Evolutionary conservation across 2,329 filamentous ascomycete species (phyloP).

Genomic region (Pezicula carpinea): DNA sequence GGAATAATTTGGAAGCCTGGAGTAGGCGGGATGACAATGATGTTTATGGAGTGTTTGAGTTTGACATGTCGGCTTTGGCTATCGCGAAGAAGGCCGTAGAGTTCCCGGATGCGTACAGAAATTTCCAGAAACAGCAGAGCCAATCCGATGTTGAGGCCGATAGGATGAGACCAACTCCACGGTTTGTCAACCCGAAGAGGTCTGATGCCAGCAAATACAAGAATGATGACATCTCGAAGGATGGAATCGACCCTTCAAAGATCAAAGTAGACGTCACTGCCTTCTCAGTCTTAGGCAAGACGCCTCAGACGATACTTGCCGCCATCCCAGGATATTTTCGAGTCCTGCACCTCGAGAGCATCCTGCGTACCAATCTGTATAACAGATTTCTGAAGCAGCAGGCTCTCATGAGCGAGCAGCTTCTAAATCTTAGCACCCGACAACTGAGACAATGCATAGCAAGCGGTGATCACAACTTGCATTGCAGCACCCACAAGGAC

Average conservation of each 20-base stretch:
- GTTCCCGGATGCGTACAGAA: conserved; percentile 11
- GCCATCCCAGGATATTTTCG: conserved; percentile 28
- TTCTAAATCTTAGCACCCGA: conserved; percentile 15
- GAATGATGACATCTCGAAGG: conserved; percentile 3
- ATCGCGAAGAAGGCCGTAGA: conserved; percentile 8
- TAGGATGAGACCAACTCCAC: neutral
- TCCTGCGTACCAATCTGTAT: conserved; percentile 31
- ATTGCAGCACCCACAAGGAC: conserved; percentile 18
- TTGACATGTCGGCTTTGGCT: conserved; percentile 10
- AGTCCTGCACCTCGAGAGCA: conserved; percentile 35
- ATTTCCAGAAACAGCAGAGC: neutral
- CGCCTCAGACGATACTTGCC: conserved; percentile 30
- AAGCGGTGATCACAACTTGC: neutral
- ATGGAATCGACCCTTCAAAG: conserved; percentile 14
- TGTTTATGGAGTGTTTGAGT: conserved; percentile 7
- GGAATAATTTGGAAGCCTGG: conserved; percentile 7
- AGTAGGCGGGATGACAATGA: conserved; percentile 5
- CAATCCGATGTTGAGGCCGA: neutral
- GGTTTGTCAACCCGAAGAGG: too few relatives aligned
- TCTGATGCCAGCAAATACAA: neutral
- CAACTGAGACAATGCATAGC: conserved; percentile 15
- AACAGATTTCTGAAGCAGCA: conserved; percentile 27
- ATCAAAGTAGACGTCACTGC: conserved; percentile 22
- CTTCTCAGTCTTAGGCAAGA: conserved; percentile 27
- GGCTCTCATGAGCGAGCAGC: conserved; percentile 18